Percentiles rank a stretch among this genome's conserved stretches.
Evolutionary conservation across 768 basidiomycete genomes (phyloP).

Genomic region (Dictyophora rubrovolvata): DNA sequence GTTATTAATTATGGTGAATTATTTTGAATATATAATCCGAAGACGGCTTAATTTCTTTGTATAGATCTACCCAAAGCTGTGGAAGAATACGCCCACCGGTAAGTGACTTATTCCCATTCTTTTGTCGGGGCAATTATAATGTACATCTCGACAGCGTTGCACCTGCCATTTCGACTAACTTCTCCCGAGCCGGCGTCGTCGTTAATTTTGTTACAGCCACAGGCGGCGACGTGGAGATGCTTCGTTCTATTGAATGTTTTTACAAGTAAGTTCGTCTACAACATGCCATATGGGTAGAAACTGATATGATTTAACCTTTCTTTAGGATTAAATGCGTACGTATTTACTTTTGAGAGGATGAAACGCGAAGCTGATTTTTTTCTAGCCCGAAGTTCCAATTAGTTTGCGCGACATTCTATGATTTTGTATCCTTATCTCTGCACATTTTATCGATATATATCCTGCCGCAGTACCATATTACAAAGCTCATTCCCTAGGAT

Average conservation of each 20-base stretch:
- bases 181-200: constrained; percentile 82
- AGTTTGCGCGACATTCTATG: constrained; percentile 77
- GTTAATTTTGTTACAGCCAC: constrained; percentile 97
- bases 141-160: constrained; percentile 48
- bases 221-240: constrained; percentile 96
- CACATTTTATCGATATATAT: constrained; percentile 22
- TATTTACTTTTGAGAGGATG: constrained; percentile 7
- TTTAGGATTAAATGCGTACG: constrained; percentile 82
- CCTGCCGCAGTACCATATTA: constrained; percentile 41
- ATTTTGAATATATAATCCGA: constrained; percentile 1
- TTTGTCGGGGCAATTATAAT: constrained; percentile 4
- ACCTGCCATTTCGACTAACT: constrained; percentile 75
- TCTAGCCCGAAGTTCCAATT: constrained; percentile 82
- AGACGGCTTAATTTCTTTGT: neutral
- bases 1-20: constrained; percentile 88
- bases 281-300: constrained; percentile 16
- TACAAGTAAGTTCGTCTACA: constrained; percentile 60
- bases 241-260: constrained; percentile 96
- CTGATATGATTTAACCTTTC: constrained; percentile 13
- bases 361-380: constrained; percentile 16
- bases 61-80: constrained; percentile 87
- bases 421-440: constrained; percentile 75
- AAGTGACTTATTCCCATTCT: constrained; percentile 14
- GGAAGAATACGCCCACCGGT: constrained; percentile 97
- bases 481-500: constrained; percentile 29